Conservation (phyloP, 2,329 filamentous ascomycete genomes). For the Stagonosporopsis chrysanthemi region DNA sequence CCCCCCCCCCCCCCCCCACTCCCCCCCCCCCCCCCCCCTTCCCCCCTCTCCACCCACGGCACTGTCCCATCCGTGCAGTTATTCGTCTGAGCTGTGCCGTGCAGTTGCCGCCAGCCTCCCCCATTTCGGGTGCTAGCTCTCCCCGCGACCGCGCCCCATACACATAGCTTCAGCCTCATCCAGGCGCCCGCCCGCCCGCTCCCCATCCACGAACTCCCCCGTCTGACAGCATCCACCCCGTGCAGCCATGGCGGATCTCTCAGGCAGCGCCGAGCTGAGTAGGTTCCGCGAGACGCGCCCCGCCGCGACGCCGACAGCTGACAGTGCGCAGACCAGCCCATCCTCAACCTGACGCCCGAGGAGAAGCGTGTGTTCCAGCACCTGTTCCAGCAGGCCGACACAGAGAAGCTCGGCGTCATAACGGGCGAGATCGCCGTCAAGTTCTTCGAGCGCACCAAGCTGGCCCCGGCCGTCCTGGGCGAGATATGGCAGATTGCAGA, state of each 20-base stretch:
- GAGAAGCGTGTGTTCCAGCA: slow-evolving; percentile 95
- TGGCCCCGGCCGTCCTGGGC: slow-evolving; percentile 85
- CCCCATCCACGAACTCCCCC: slow-evolving; percentile 30
- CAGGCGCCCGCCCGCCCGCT: slow-evolving; percentile 27
- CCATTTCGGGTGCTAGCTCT: slow-evolving; percentile 33
- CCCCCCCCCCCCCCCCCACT: neutral
- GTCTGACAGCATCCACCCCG: slow-evolving; percentile 17
- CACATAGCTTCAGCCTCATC: slow-evolving; percentile 44
- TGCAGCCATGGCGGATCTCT: slow-evolving; percentile 48
- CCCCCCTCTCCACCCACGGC: slow-evolving; percentile 4
- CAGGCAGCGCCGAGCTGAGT: slow-evolving; percentile 47
- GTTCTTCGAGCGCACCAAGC: slow-evolving; percentile 95
- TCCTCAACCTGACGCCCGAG: slow-evolving; percentile 85
- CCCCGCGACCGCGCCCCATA: slow-evolving; percentile 36
- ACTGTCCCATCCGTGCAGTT: slow-evolving; percentile 11
- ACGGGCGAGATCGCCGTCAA: slow-evolving; percentile 95
- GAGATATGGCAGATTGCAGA: slow-evolving; percentile 99
- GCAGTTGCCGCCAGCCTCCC: slow-evolving; percentile 33
- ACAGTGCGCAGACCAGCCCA: slow-evolving; percentile 53
- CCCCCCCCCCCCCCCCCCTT: too few relatives aligned
- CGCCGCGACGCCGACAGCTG: slow-evolving; percentile 23
- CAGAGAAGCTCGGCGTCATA: slow-evolving; percentile 88
- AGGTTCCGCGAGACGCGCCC: slow-evolving; percentile 7
- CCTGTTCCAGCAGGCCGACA: slow-evolving; percentile 91
- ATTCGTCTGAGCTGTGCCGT: slow-evolving; percentile 10